phyloP scores from a whole-genome alignment of 2,329 filamentous ascomycete species.

The Biscogniauxia mediterranea region DNA sequence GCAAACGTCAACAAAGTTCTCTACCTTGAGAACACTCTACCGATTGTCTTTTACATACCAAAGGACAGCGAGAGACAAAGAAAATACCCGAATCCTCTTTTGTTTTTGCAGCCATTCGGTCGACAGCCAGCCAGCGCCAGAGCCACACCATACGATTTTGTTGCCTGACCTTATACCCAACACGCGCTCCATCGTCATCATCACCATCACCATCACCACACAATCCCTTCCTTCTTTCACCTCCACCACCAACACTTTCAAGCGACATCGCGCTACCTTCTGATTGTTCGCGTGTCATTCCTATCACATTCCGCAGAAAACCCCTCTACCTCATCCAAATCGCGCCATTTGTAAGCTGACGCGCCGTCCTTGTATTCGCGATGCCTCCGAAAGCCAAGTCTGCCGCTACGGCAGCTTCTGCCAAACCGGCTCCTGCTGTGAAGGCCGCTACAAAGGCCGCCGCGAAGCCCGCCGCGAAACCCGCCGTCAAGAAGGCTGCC shows the following conservation, averaged over 20 bases:
- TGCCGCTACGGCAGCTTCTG: constrained; percentile 4
- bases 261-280: background rate
- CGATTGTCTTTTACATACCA: background rate
- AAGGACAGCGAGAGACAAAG: background rate
- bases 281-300: background rate
- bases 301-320: background rate
- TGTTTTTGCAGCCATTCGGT: background rate
- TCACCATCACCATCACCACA: background rate
- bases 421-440: constrained; percentile 7
- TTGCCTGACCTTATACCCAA: background rate
- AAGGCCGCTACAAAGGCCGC: constrained; percentile 9
- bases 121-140: background rate
- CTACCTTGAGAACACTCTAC: background rate
- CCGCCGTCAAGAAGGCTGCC: constrained; percentile 22
- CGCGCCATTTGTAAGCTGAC: background rate
- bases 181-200: background rate
- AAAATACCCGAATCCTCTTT: background rate
- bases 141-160: background rate
- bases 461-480: constrained; percentile 8
- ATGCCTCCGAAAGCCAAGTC: background rate
- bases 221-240: background rate
- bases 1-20: constrained; percentile 10
- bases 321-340: background rate
- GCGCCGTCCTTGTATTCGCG: background rate
- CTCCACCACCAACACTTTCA: background rate